These are phyloP conservation scores for Gentiana macrophylla DNA, from an alignment of 257 asterid species.

Conservation along the genomic window DNA sequence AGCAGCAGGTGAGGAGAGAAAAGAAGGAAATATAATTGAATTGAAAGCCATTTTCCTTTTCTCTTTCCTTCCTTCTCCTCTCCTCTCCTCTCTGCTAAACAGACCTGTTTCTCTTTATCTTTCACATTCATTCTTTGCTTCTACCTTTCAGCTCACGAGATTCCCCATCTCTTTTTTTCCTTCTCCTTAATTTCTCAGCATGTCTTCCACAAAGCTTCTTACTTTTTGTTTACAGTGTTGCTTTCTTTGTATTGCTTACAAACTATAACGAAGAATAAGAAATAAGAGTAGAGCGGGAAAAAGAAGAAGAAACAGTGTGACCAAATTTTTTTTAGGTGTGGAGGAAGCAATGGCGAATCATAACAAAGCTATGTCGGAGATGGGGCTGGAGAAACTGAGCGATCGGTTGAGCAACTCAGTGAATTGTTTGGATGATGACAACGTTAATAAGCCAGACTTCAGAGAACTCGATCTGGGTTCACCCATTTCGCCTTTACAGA, in stretches of 20 bases:
- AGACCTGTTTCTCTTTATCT: background rate
- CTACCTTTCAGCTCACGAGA: too few species aligned
- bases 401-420: conserved; percentile 45
- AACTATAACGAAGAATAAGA: conserved; percentile 1
- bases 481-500: conserved; percentile 52
- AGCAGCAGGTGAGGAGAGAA: too few species aligned
- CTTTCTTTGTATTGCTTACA: conserved; percentile 1
- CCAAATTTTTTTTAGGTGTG: background rate
- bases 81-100: background rate
- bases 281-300: too few species aligned
- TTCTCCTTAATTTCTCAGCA: conserved; percentile 1
- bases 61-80: background rate
- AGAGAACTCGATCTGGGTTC: conserved; percentile 73
- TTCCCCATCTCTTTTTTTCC: conserved; percentile 13
- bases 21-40: background rate
- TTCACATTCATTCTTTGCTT: background rate
- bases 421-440: conserved; percentile 17
- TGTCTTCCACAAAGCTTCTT: conserved; percentile 17
- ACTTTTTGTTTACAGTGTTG: conserved; percentile 7
- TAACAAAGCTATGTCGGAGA: conserved; percentile 24
- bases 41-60: conserved; percentile 1
- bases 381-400: conserved; percentile 26
- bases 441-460: conserved; percentile 68
- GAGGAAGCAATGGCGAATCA: conserved; percentile 6
- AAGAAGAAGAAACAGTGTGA: background rate